These are phyloP conservation scores for Erythrobasidium hasegawianum DNA, from an alignment of 1,284 basidiomycete species.

Conservation along the genomic window DNA sequence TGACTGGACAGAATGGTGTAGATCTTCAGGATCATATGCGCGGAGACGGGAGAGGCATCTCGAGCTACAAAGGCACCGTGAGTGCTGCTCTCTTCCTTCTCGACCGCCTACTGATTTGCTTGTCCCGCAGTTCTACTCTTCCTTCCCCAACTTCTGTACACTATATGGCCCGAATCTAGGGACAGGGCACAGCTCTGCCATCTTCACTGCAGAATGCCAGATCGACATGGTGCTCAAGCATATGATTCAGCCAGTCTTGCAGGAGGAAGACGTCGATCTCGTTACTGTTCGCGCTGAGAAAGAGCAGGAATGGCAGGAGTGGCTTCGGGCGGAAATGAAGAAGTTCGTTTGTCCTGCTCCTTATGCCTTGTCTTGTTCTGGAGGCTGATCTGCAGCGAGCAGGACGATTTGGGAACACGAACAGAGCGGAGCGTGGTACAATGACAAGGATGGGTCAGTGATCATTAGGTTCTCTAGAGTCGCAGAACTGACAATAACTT, in stretches of 20 bases:
- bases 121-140: slow-evolving; percentile 13
- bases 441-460: slow-evolving; percentile 14
- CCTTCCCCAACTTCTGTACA: slow-evolving; percentile 20
- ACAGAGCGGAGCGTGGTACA: slow-evolving; percentile 20
- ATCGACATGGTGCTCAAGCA: slow-evolving; percentile 22
- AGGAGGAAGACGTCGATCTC: slow-evolving; percentile 23
- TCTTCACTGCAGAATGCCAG: slow-evolving; percentile 28
- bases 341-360: neutral
- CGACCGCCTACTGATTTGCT: neutral
- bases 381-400: neutral
- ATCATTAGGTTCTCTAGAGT: neutral
- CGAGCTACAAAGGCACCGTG: slow-evolving; percentile 25
- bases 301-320: slow-evolving; percentile 17
- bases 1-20: slow-evolving; percentile 14
- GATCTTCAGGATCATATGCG: slow-evolving; percentile 16
- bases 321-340: slow-evolving; percentile 20
- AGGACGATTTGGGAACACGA: slow-evolving; percentile 19
- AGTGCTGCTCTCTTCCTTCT: neutral
- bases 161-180: slow-evolving; percentile 16
- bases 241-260: slow-evolving; percentile 10
- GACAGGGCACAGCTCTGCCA: slow-evolving; percentile 9
- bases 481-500: neutral
- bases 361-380: neutral
- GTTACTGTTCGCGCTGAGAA: slow-evolving; percentile 12
- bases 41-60: slow-evolving; percentile 1